These are phyloP conservation scores for Sorghum bicolor DNA, from an alignment of 176 grass and related monocot genomes.

Conservation along the genomic window DNA sequence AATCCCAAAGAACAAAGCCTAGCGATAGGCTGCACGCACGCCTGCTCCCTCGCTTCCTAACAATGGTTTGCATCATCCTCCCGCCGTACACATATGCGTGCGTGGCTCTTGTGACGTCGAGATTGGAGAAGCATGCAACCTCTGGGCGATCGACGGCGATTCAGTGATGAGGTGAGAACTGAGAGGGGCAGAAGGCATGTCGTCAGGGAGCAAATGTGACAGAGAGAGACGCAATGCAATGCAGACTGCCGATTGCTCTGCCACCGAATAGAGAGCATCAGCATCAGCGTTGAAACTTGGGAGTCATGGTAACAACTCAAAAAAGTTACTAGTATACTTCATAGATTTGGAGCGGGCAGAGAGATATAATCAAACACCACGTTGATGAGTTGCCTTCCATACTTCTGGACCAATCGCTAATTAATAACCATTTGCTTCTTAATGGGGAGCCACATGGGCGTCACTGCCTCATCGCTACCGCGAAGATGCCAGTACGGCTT, in stretches of 20 bases:
- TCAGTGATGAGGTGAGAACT: neutral
- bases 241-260: no score
- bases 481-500: neutral
- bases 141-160: neutral
- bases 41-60: slow-evolving; percentile 34
- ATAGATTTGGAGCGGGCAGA: neutral
- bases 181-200: no score
- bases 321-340: no score
- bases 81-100: neutral
- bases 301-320: no score
- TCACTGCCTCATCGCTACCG: neutral
- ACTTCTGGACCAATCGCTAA: neutral
- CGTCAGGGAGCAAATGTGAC: no score
- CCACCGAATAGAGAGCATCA: no score
- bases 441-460: slow-evolving; percentile 34
- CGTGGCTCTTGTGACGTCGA: neutral
- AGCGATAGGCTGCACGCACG: slow-evolving; percentile 38
- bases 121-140: neutral
- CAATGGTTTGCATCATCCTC: neutral
- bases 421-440: slow-evolving; percentile 25
- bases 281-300: no score
- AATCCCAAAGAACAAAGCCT: slow-evolving; percentile 19
- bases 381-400: neutral
- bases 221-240: no score
- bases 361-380: neutral